These are phyloP conservation scores for Neurospora discreta DNA, from an alignment of 495 filamentous ascomycete species.

Conservation along the genomic window DNA sequence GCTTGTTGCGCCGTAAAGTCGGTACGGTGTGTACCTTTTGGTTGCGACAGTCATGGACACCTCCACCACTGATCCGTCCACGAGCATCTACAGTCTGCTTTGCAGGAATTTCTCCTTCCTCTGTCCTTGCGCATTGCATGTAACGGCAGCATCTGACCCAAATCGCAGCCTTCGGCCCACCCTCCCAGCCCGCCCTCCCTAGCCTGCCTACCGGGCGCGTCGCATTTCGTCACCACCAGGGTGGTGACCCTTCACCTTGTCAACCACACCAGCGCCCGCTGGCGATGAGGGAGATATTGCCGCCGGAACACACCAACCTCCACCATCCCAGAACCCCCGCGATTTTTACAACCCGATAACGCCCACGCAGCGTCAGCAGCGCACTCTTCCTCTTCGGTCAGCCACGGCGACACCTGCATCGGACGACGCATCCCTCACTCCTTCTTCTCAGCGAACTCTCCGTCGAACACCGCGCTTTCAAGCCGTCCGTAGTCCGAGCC, in stretches of 20 bases:
- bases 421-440: slow-evolving; percentile 25
- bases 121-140: not conserved
- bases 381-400: slow-evolving; percentile 20
- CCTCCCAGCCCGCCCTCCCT: not conserved
- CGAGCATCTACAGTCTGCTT: not conserved
- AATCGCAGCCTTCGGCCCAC: not conserved
- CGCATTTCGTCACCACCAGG: slow-evolving; percentile 18
- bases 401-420: slow-evolving; percentile 13
- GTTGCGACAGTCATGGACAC: not conserved
- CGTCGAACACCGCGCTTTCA: slow-evolving; percentile 39
- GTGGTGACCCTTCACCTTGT: slow-evolving; percentile 40
- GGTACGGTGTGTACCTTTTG: not conserved
- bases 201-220: not conserved
- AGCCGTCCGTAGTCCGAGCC: slow-evolving; percentile 29
- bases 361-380: slow-evolving; percentile 35
- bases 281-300: slow-evolving; percentile 27
- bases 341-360: slow-evolving; percentile 30
- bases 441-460: slow-evolving; percentile 30
- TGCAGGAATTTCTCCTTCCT: not conserved
- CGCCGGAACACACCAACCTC: slow-evolving; percentile 28
- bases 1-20: not conserved
- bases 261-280: slow-evolving; percentile 23
- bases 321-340: slow-evolving; percentile 30
- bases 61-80: not conserved
- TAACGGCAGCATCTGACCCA: not conserved